phyloP scores from a whole-genome alignment of 768 basidiomycete genomes.

The Flagelloscypha sp. region DNA sequence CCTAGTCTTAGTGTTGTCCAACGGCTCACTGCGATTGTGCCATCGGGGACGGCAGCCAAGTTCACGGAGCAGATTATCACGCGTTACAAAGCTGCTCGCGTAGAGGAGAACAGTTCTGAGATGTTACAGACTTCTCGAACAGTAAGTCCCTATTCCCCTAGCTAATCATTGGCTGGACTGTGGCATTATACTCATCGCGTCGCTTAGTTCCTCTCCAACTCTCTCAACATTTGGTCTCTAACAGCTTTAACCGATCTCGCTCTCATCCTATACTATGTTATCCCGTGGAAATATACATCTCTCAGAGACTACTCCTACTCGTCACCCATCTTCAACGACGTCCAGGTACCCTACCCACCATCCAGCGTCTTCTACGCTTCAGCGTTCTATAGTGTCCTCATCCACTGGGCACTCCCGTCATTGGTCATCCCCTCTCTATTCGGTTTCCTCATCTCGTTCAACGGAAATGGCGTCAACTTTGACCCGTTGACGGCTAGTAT shows the following conservation, averaged over 20 bases:
- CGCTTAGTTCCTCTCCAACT: slow-evolving; percentile 55
- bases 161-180: slow-evolving; percentile 3
- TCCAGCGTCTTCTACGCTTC: slow-evolving; percentile 32
- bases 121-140: slow-evolving; percentile 26
- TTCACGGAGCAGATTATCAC: too few species aligned
- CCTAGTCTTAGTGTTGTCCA: too few species aligned
- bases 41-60: too few species aligned
- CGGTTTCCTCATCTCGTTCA: slow-evolving; percentile 56
- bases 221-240: slow-evolving; percentile 50
- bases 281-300: slow-evolving; percentile 43
- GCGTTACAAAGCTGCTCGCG: too few species aligned
- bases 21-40: too few species aligned
- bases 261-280: slow-evolving; percentile 40
- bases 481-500: slow-evolving; percentile 63
- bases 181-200: slow-evolving; percentile 4
- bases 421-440: slow-evolving; percentile 48
- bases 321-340: not conserved
- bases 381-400: slow-evolving; percentile 44
- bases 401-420: slow-evolving; percentile 59
- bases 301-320: slow-evolving; percentile 13
- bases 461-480: slow-evolving; percentile 19
- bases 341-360: slow-evolving; percentile 43
- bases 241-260: slow-evolving; percentile 47
- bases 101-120: slow-evolving; percentile 27
- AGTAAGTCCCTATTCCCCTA: slow-evolving; percentile 20